Percentiles rank a stretch among this genome's conserved stretches.
Evolutionary conservation across 2,329 filamentous ascomycete genomes (phyloP).

Genomic region (Dryadomyces quercus-mongolicae): DNA sequence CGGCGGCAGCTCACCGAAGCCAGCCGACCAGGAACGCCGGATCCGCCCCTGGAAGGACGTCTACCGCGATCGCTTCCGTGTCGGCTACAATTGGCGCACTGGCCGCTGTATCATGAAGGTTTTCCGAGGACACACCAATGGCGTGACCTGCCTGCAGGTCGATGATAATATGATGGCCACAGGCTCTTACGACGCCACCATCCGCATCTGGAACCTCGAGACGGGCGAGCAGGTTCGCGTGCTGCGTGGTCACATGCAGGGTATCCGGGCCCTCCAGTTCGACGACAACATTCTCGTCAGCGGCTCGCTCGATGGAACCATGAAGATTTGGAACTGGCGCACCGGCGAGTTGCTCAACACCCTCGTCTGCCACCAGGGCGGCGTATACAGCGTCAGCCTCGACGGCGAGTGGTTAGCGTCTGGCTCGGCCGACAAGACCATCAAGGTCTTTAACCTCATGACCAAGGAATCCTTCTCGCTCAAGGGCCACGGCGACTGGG

Average conservation of each 20-base stretch:
- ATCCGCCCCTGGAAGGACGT: conserved; percentile 88
- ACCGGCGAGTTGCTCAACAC: conserved; percentile 79
- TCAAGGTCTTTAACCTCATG: conserved; percentile 88
- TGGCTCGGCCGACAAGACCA: conserved; percentile 77
- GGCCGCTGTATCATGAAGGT: conserved; percentile 75
- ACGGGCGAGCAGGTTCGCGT: conserved; percentile 80
- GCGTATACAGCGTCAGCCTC: conserved; percentile 81
- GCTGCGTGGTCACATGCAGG: conserved; percentile 66
- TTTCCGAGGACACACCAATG: conserved; percentile 78
- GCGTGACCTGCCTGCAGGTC: conserved; percentile 57
- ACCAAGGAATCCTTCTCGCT: conserved; percentile 71
- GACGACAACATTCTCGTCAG: conserved; percentile 86
- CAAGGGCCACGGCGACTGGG: conserved; percentile 83
- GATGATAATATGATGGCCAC: conserved; percentile 81
- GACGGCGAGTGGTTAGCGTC: conserved; percentile 75
- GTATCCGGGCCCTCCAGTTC: conserved; percentile 83
- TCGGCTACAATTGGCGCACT: conserved; percentile 96
- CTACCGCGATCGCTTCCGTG: conserved; percentile 85
- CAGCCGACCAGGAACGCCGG: conserved; percentile 25
- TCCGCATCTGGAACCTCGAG: conserved; percentile 93
- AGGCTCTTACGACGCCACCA: conserved; percentile 87
- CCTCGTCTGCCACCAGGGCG: conserved; percentile 64
- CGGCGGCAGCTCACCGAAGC: neutral
- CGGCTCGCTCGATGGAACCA: conserved; percentile 56
- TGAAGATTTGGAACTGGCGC: conserved; percentile 95